These are phyloP conservation scores for Candida boidinii DNA, from an alignment of 805 yeast species.

Conservation along the genomic window DNA sequence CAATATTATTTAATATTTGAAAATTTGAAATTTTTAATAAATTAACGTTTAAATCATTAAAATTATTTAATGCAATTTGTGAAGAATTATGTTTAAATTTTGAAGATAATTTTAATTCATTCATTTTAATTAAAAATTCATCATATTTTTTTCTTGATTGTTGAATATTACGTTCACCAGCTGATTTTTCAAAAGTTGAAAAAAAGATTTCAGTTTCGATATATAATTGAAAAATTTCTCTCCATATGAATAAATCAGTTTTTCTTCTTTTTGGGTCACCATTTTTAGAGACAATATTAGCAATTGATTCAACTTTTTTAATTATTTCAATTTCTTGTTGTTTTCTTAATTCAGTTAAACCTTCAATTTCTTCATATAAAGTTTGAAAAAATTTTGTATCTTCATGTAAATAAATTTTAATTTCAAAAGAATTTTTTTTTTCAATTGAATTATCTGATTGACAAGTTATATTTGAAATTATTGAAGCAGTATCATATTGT, in stretches of 20 bases:
- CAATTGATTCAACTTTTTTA: conserved; percentile 32
- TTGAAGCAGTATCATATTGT: no score
- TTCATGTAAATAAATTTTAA: conserved; percentile 35
- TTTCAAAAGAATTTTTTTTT: conserved; percentile 12
- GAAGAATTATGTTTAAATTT: conserved; percentile 40
- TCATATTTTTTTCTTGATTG: conserved; percentile 37
- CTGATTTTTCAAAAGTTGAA: conserved; percentile 29
- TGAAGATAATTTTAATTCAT: conserved; percentile 26
- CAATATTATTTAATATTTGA: conserved; percentile 53
- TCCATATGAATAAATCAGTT: conserved; percentile 59
- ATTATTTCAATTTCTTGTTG: conserved; percentile 36
- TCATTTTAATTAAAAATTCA: conserved; percentile 31
- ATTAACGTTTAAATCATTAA: conserved; percentile 44
- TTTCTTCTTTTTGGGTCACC: conserved; percentile 33
- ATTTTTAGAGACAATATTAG: conserved; percentile 28
- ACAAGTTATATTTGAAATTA: no score
- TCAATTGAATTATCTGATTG: conserved; percentile 16
- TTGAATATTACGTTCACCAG: conserved; percentile 36
- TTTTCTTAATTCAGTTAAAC: conserved; percentile 34
- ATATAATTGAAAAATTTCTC: conserved; percentile 57
- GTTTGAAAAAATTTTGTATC: conserved; percentile 55
- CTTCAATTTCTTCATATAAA: conserved; percentile 44
- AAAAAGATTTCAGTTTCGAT: conserved; percentile 61
- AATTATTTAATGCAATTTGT: conserved; percentile 35
- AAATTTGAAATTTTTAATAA: conserved; percentile 50